These are phyloP conservation scores for Phylloporus rhodoxanthus DNA, from an alignment of 768 basidiomycete genomes.

Conservation along the genomic window DNA sequence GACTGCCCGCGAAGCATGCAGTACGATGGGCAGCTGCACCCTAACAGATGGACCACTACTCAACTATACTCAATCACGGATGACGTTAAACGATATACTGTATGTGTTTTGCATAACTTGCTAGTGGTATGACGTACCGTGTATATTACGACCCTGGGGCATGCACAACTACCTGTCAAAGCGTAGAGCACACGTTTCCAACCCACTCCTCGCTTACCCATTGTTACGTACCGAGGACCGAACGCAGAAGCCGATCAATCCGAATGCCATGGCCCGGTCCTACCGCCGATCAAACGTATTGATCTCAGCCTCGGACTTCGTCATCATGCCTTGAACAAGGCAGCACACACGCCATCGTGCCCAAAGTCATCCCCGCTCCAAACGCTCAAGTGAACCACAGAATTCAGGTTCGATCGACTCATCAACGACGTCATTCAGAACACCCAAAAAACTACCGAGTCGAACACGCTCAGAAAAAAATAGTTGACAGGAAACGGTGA, in stretches of 20 bases:
- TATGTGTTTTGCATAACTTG: neutral
- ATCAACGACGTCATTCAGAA: neutral
- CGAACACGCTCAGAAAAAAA: neutral
- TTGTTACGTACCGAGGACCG: neutral
- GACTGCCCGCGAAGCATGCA: neutral
- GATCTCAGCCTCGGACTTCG: neutral
- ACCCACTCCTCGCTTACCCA: neutral
- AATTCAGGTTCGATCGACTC: neutral
- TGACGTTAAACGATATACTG: neutral
- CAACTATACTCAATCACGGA: neutral
- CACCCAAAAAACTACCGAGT: neutral
- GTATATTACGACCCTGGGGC: neutral
- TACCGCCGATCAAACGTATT: neutral
- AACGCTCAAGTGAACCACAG: neutral
- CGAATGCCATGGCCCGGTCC: neutral
- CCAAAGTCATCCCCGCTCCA: neutral
- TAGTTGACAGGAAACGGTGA: neutral
- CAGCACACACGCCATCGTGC: neutral
- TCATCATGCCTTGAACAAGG: neutral
- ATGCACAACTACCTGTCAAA: neutral
- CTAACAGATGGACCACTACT: neutral
- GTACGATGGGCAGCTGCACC: constrained; percentile 1
- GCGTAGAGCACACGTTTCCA: neutral
- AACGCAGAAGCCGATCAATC: neutral
- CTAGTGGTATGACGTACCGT: neutral